Percentiles rank a stretch among this genome's conserved stretches.
These are phyloP conservation scores for Microcyclosporella mali DNA, from an alignment of 2,329 filamentous ascomycete genomes.

Conservation along the genomic window DNA sequence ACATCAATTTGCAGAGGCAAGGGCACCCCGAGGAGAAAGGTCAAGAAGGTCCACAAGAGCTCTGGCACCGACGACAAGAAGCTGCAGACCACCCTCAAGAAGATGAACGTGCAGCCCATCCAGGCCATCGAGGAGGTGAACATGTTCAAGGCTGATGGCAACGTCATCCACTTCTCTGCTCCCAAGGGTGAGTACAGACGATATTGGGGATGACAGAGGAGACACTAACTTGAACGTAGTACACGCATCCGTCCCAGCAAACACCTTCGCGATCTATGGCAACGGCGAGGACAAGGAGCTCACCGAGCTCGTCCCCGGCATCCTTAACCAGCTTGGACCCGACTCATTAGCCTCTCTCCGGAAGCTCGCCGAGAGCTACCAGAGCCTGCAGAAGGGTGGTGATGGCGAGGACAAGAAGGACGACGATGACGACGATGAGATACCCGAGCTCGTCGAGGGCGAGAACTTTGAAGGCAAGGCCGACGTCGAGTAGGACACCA, in stretches of 20 bases:
- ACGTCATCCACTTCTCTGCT: conserved; percentile 98
- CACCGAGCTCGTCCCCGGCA: conserved; percentile 96
- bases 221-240: conserved; percentile 49
- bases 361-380: conserved; percentile 98
- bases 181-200: conserved; percentile 74
- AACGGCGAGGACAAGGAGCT: conserved; percentile 99
- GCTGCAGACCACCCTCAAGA: conserved; percentile 94
- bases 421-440: conserved; percentile 76
- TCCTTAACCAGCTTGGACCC: conserved; percentile 98
- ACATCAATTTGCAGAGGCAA: conserved; percentile 64
- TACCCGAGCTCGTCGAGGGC: conserved; percentile 92
- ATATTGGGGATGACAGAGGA: background rate
- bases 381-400: conserved; percentile 95
- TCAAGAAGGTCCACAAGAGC: conserved; percentile 94
- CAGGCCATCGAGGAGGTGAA: conserved; percentile 99
- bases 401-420: conserved; percentile 60
- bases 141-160: conserved; percentile 99
- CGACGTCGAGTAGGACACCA: conserved; percentile 67
- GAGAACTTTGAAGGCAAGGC: conserved; percentile 91
- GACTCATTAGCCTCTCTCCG: conserved; percentile 95
- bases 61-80: conserved; percentile 98
- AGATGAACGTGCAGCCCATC: conserved; percentile 99
- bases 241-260: conserved; percentile 91
- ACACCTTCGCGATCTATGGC: conserved; percentile 99
- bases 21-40: conserved; percentile 93